Conservation (phyloP, 805 yeast genomes). For the Alloascoidea hylecoeti region DNA sequence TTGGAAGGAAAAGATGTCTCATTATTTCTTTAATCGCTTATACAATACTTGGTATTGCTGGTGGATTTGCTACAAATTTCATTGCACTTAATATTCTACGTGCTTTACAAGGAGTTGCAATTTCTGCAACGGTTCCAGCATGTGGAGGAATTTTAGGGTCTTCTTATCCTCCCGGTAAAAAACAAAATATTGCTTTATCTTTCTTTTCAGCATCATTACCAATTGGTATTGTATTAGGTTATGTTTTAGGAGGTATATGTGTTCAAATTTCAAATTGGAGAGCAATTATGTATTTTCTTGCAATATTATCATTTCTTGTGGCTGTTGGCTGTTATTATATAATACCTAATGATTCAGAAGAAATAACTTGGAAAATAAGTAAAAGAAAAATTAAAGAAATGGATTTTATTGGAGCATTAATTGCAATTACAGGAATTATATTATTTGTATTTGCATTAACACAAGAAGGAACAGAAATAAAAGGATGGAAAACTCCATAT, state of each 20-base stretch:
- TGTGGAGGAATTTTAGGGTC: slow-evolving; percentile 32
- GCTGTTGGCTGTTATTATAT: slow-evolving; percentile 14
- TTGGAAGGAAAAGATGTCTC: slow-evolving; percentile 28
- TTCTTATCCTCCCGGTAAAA: slow-evolving; percentile 20
- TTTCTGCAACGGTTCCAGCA: slow-evolving; percentile 31
- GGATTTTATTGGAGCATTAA: slow-evolving; percentile 29
- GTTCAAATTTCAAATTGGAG: slow-evolving; percentile 25
- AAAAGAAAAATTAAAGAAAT: slow-evolving; percentile 13
- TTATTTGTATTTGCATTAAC: slow-evolving; percentile 29
- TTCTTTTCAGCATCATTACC: slow-evolving; percentile 33
- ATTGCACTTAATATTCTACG: slow-evolving; percentile 24
- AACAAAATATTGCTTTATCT: slow-evolving; percentile 29
- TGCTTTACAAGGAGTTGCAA: slow-evolving; percentile 28
- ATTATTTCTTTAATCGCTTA: slow-evolving; percentile 19
- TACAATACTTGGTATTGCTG: slow-evolving; percentile 19
- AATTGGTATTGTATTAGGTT: slow-evolving; percentile 28
- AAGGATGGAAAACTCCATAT: slow-evolving; percentile 31
- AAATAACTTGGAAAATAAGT: slow-evolving; percentile 12
- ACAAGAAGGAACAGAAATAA: slow-evolving; percentile 24
- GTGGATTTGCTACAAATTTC: slow-evolving; percentile 16
- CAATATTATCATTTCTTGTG: slow-evolving; percentile 21
- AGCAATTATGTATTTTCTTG: slow-evolving; percentile 23
- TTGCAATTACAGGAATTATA: slow-evolving; percentile 25
- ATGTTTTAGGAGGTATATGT: slow-evolving; percentile 29
- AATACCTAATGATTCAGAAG: slow-evolving; percentile 22